Conservation (phyloP, 1,139 yeast genomes). For the Kodamaea anthophila region DNA sequence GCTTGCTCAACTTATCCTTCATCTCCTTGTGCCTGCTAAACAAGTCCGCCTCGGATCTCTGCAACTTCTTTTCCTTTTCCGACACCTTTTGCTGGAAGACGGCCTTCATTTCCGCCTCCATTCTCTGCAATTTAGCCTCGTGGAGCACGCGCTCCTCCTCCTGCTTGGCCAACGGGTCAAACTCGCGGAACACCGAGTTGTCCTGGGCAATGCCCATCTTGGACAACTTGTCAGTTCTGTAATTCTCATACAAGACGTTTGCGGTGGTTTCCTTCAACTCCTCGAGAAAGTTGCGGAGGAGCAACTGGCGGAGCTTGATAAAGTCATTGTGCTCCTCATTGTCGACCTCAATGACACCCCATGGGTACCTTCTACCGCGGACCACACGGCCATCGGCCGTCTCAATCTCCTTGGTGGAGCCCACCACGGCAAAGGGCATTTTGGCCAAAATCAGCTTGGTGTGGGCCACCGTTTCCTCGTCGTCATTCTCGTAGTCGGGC, state of each 20-base stretch:
- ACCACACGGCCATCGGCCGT: conserved; percentile 73
- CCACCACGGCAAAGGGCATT: conserved; percentile 93
- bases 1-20: conserved; percentile 89
- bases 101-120: conserved; percentile 95
- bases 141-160: conserved; percentile 92
- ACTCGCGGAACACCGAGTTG: conserved; percentile 82
- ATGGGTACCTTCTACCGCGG: conserved; percentile 93
- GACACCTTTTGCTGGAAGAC: conserved; percentile 96
- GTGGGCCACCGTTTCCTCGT: conserved; percentile 68
- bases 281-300: conserved; percentile 86
- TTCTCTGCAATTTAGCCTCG: conserved; percentile 87
- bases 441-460: conserved; percentile 62
- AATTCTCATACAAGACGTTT: conserved; percentile 74
- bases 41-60: conserved; percentile 94
- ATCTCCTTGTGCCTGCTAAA: conserved; percentile 94
- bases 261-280: conserved; percentile 87
- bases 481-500: conserved; percentile 74
- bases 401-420: conserved; percentile 73
- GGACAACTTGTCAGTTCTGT: conserved; percentile 76
- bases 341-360: conserved; percentile 97
- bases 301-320: conserved; percentile 79
- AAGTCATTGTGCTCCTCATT: conserved; percentile 94
- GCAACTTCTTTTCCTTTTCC: conserved; percentile 95
- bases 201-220: conserved; percentile 92
- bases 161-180: conserved; percentile 88